Conservation (phyloP, 2,329 filamentous ascomycete species). For the Colletotrichum coccodes region DNA sequence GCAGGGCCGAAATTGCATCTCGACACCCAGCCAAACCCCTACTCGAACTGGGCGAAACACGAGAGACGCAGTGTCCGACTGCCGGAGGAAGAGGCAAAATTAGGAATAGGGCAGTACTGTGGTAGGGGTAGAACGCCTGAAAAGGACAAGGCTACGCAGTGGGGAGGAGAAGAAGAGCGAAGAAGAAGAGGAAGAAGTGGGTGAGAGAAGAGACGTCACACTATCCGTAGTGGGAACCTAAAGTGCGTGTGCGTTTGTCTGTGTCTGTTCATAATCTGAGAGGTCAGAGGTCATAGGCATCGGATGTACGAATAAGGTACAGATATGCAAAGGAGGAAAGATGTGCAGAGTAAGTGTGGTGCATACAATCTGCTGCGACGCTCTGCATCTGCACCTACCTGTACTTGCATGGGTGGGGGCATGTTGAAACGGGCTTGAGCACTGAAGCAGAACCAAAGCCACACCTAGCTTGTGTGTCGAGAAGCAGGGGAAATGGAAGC, state of each 20-base stretch:
- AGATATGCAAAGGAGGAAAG: slow-evolving; percentile 11
- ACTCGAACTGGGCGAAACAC: slow-evolving; percentile 25
- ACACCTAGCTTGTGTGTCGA: background rate
- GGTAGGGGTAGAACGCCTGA: slow-evolving; percentile 5
- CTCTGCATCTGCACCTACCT: slow-evolving; percentile 8
- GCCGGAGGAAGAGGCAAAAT: slow-evolving; percentile 29
- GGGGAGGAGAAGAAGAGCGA: background rate
- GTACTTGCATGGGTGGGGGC: slow-evolving; percentile 3
- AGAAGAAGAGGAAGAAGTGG: background rate
- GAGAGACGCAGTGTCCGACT: slow-evolving; percentile 22
- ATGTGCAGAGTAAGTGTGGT: slow-evolving; percentile 13
- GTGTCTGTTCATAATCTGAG: background rate
- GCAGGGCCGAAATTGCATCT: slow-evolving; percentile 24
- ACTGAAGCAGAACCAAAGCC: slow-evolving; percentile 14
- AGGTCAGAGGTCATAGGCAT: background rate
- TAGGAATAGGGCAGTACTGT: slow-evolving; percentile 21
- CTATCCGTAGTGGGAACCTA: background rate
- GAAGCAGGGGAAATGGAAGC: background rate
- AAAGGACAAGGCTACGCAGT: slow-evolving; percentile 17
- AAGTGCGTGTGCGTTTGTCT: background rate
- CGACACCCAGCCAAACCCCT: background rate
- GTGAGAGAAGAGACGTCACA: background rate
- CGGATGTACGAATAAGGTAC: background rate
- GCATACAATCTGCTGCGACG: slow-evolving; percentile 19
- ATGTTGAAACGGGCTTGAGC: slow-evolving; percentile 32